Evolutionary conservation across 306 rosid genomes (phyloP).

Genomic region (Ceratonia siliqua): DNA sequence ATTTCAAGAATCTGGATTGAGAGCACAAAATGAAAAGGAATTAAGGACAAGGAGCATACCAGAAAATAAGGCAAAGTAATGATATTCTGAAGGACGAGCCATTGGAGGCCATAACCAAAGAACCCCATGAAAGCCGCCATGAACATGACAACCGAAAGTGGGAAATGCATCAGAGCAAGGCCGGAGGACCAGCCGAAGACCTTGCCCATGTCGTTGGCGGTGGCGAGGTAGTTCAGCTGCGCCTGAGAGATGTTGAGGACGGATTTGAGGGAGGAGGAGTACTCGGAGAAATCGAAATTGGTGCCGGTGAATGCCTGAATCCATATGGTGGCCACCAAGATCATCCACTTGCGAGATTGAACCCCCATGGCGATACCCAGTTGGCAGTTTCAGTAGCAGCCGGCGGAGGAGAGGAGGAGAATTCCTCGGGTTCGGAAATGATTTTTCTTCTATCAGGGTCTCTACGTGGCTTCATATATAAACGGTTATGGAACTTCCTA

Average conservation of each 20-base stretch:
- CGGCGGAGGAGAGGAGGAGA: background rate
- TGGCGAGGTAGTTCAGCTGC: constrained; percentile 78
- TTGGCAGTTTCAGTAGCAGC: background rate
- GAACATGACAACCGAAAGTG: constrained; percentile 64
- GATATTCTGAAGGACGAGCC: constrained; percentile 66
- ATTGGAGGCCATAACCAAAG: constrained; percentile 75
- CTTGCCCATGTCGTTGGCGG: constrained; percentile 86
- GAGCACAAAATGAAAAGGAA: background rate
- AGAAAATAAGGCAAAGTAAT: constrained; percentile 73
- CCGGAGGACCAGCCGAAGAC: constrained; percentile 94
- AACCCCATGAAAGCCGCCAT: constrained; percentile 75
- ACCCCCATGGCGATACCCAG: constrained; percentile 51
- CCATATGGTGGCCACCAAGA: constrained; percentile 84
- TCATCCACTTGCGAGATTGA: constrained; percentile 90
- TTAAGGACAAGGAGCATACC: constrained; percentile 35
- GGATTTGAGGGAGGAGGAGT: constrained; percentile 72
- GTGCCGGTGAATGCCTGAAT: constrained; percentile 95
- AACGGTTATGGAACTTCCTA: background rate
- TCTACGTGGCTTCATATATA: constrained; percentile 46
- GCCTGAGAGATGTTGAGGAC: constrained; percentile 78
- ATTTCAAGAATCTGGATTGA: background rate
- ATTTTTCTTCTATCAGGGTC: background rate
- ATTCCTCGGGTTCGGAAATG: background rate
- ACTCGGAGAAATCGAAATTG: constrained; percentile 85
- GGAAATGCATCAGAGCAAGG: constrained; percentile 66